Percentiles rank a stretch among this genome's conserved stretches.
Evolutionary conservation across 176 grass and related monocot genomes (phyloP).

Genomic region (Zea luxurians): DNA sequence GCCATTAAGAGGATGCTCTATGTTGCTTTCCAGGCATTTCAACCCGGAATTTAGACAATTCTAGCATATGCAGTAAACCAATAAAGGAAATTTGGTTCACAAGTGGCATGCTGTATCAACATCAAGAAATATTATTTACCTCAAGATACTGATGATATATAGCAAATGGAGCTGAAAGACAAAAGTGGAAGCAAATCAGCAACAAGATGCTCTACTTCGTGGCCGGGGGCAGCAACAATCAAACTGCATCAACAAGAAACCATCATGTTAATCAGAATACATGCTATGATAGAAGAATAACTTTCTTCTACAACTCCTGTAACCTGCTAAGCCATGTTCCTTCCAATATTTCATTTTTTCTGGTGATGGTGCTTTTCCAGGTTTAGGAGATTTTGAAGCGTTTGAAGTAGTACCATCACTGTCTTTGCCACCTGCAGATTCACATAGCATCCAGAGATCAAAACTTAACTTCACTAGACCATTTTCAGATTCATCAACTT

Average conservation of each 20-base stretch:
- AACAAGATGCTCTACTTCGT: slow-evolving; percentile 67
- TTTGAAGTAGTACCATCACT: slow-evolving; percentile 35
- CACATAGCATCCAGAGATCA: slow-evolving; percentile 24
- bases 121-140: slow-evolving; percentile 50
- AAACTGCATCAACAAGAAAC: slow-evolving; percentile 61
- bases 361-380: slow-evolving; percentile 51
- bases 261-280: slow-evolving; percentile 23
- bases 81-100: not conserved
- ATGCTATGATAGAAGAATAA: not conserved
- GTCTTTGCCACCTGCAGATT: slow-evolving; percentile 46
- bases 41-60: not conserved
- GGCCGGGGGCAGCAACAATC: slow-evolving; percentile 78
- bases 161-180: slow-evolving; percentile 86
- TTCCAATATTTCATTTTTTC: slow-evolving; percentile 82
- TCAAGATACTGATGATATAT: slow-evolving; percentile 93
- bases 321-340: slow-evolving; percentile 88
- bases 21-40: not conserved
- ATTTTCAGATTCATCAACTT: slow-evolving; percentile 7
- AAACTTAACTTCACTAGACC: not conserved
- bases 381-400: slow-evolving; percentile 46
- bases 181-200: slow-evolving; percentile 80
- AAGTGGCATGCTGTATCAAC: not conserved
- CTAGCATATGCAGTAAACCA: not conserved
- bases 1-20: slow-evolving; percentile 17
- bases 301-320: not conserved